Percentiles rank a stretch among this genome's conserved stretches.
These are phyloP conservation scores for Raffaelea ambrosiae DNA, from an alignment of 2,329 filamentous ascomycete species.

Conservation along the genomic window DNA sequence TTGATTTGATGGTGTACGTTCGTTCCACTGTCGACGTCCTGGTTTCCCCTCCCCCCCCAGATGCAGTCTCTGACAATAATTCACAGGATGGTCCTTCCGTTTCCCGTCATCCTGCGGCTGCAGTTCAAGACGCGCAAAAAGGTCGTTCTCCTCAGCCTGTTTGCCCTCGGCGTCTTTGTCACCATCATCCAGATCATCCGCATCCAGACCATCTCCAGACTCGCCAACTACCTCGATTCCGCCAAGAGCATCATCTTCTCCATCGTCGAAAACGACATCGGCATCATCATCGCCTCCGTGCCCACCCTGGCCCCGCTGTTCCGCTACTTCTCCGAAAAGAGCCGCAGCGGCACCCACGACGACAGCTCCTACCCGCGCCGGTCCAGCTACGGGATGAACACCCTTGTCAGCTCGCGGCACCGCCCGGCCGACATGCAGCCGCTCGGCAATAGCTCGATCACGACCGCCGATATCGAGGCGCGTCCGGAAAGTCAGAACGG, in stretches of 20 bases:
- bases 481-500: background rate
- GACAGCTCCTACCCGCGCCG: background rate
- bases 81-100: conserved; percentile 29
- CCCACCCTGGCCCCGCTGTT: conserved; percentile 20
- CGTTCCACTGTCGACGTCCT: background rate
- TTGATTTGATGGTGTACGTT: conserved; percentile 31
- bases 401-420: background rate
- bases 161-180: conserved; percentile 41
- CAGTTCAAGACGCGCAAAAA: conserved; percentile 31
- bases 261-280: conserved; percentile 20
- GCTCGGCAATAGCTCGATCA: background rate
- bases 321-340: conserved; percentile 16
- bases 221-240: conserved; percentile 35
- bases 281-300: conserved; percentile 21
- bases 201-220: conserved; percentile 36
- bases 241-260: conserved; percentile 27
- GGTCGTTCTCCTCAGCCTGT: conserved; percentile 32
- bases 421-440: background rate
- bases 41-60: background rate
- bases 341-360: background rate
- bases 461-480: background rate
- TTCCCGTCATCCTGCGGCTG: conserved; percentile 28
- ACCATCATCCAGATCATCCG: conserved; percentile 42
- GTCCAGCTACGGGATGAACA: background rate
- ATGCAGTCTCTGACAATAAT: background rate